These are phyloP conservation scores for Suhomyces tanzawaensis DNA, from an alignment of 805 yeast genomes.

Conservation along the genomic window DNA sequence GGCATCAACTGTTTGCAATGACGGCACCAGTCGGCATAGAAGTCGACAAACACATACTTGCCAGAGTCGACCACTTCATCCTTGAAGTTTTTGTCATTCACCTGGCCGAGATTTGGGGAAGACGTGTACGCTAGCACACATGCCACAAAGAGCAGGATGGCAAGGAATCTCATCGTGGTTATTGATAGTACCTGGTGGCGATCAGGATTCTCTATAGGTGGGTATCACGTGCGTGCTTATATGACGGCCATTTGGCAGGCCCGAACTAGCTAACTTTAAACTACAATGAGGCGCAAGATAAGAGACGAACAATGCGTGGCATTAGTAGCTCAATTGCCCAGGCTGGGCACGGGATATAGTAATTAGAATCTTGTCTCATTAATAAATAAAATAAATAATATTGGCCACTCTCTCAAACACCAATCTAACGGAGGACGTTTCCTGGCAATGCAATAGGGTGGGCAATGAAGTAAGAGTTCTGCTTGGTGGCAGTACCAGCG, in stretches of 20 bases:
- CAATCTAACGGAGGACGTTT: background rate
- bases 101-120: conserved; percentile 36
- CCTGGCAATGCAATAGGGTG: conserved; percentile 23
- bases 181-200: too few relatives aligned
- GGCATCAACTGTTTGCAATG: conserved; percentile 64
- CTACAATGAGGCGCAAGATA: background rate
- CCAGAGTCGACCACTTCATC: conserved; percentile 56
- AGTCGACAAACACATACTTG: conserved; percentile 43
- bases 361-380: too few relatives aligned
- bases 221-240: too few relatives aligned
- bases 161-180: conserved; percentile 7
- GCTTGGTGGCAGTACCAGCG: conserved; percentile 35
- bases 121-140: conserved; percentile 9
- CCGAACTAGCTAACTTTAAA: too few relatives aligned
- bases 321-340: too few relatives aligned
- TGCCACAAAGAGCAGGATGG: conserved; percentile 1
- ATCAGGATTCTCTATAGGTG: too few relatives aligned
- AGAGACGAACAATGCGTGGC: too few relatives aligned
- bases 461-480: conserved; percentile 36
- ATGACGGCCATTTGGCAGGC: too few relatives aligned
- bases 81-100: conserved; percentile 51
- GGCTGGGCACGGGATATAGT: too few relatives aligned
- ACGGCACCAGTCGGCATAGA: conserved; percentile 71
- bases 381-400: too few relatives aligned
- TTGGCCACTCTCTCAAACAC: background rate